Conservation (phyloP, 805 yeast species). For the Saccharomycopsis sp. region DNA sequence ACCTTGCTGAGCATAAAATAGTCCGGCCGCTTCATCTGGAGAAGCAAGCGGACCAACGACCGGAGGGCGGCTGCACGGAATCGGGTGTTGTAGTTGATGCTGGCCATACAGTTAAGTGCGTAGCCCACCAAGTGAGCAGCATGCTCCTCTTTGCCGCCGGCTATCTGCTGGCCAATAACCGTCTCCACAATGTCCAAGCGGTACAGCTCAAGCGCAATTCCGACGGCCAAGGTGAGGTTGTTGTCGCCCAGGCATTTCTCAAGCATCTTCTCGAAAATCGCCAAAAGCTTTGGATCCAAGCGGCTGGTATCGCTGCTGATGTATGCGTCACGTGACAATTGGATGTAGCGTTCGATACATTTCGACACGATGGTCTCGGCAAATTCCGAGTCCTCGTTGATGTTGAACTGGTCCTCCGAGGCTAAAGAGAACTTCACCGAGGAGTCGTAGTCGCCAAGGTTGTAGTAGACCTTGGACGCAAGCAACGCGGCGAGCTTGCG, state of each 20-base stretch:
- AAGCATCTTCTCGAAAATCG: slow-evolving; percentile 82
- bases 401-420: slow-evolving; percentile 74
- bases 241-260: slow-evolving; percentile 63
- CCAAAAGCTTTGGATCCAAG: slow-evolving; percentile 56
- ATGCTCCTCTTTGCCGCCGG: slow-evolving; percentile 41
- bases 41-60: slow-evolving; percentile 53
- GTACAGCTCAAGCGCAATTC: slow-evolving; percentile 83
- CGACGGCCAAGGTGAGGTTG: slow-evolving; percentile 77
- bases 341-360: slow-evolving; percentile 79
- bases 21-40: slow-evolving; percentile 59
- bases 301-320: slow-evolving; percentile 31
- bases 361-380: slow-evolving; percentile 91
- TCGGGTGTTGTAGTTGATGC: slow-evolving; percentile 54
- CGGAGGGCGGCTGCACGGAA: slow-evolving; percentile 64
- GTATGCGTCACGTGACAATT: slow-evolving; percentile 46
- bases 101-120: slow-evolving; percentile 59
- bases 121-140: slow-evolving; percentile 58
- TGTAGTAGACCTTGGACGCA: slow-evolving; percentile 85
- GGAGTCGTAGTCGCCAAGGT: slow-evolving; percentile 87
- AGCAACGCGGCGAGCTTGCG: slow-evolving; percentile 83
- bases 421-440: slow-evolving; percentile 84
- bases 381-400: slow-evolving; percentile 72
- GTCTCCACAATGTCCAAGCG: slow-evolving; percentile 72
- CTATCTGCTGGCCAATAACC: slow-evolving; percentile 40
- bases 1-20: slow-evolving; percentile 80